A percentile compares a stretch with the other conserved stretches of the same genome.
phyloP scores from a whole-genome alignment of 2,329 filamentous ascomycete genomes.

The Zymoseptoria passerinii region DNA sequence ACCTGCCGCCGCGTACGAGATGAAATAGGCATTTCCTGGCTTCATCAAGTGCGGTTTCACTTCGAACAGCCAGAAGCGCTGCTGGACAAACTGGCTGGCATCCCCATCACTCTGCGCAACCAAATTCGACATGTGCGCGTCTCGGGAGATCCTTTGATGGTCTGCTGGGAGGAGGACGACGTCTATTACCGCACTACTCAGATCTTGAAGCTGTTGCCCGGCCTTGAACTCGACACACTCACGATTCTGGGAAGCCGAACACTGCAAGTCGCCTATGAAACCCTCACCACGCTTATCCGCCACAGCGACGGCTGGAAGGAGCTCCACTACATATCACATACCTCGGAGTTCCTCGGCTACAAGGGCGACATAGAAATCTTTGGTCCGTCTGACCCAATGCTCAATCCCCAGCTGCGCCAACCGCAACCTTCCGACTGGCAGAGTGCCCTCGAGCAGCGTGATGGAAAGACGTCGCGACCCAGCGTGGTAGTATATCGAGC shows the following conservation, averaged over 20 bases:
- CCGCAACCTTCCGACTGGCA: slow-evolving; percentile 6
- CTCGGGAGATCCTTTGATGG: slow-evolving; percentile 2
- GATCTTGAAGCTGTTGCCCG: slow-evolving; percentile 6
- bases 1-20: slow-evolving; percentile 3
- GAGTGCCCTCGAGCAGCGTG: slow-evolving; percentile 2
- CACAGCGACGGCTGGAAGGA: slow-evolving; percentile 6
- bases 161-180: slow-evolving; percentile 5
- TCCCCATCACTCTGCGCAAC: not conserved
- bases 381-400: not conserved
- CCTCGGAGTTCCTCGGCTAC: slow-evolving; percentile 7
- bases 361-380: not conserved
- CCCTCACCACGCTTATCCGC: slow-evolving; percentile 2
- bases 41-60: slow-evolving; percentile 3
- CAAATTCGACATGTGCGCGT: slow-evolving; percentile 7
- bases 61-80: slow-evolving; percentile 5
- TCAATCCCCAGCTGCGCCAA: not conserved
- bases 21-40: slow-evolving; percentile 5
- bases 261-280: slow-evolving; percentile 1
- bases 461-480: slow-evolving; percentile 1
- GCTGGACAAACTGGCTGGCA: slow-evolving; percentile 5
- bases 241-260: slow-evolving; percentile 4
- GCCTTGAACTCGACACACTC: slow-evolving; percentile 3
- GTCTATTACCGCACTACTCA: slow-evolving; percentile 7
- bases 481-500: slow-evolving; percentile 7
- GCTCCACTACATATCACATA: slow-evolving; percentile 2